Evolutionary conservation across 2,329 filamentous ascomycete genomes (phyloP), one percentile per base, ranked within the genome.

Genomic region (Aureobasidium mangrovei): DNA sequence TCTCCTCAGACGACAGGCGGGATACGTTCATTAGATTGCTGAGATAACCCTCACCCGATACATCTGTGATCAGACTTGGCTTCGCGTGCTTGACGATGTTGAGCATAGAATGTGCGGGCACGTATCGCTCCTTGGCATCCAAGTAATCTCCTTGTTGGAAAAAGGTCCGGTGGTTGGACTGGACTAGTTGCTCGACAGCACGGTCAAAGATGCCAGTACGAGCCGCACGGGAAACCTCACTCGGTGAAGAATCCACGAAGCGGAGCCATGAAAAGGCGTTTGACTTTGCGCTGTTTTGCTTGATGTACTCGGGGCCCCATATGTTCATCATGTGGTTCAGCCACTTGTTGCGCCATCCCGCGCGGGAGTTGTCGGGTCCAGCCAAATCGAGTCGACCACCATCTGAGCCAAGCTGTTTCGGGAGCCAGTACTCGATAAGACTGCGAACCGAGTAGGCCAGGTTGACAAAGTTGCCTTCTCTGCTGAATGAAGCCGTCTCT

Each of bases 401-500:
- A 32, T 89, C 81, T n/a, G 82, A 80, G 75, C 86, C 91, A n/a
- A 98, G 73, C 4, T 95, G 75, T 28, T 83, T 81, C 24, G 93
- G 93, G 54, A 97, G 70, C 45, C 83, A 77, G 66, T 91, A 96
- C 60, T 95, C 84, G 58, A 98, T 91, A 62, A 86, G 62, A 64
- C 84, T 97, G 57, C 88, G 84, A 0, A 89, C 87, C 1, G 91
- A 96, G 69, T 98, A 98, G 39, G 81, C 83, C 24, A 96, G 85
- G 24, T 85, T 76, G 48, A 97, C 79, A 58, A 84, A 84, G 57
- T 76, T 80, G 6, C 91, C 91, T 69, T 98, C 93, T 26, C 93
- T 86, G 61, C 96, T 77, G 69, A 98, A 97, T 0, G 91, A 96
- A 0, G 88, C 91, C 0, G 91, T 96, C 74, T 98, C 93, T 10